phyloP scores from a whole-genome alignment of 1,139 yeast species.

The Nadsonia commutata region DNA sequence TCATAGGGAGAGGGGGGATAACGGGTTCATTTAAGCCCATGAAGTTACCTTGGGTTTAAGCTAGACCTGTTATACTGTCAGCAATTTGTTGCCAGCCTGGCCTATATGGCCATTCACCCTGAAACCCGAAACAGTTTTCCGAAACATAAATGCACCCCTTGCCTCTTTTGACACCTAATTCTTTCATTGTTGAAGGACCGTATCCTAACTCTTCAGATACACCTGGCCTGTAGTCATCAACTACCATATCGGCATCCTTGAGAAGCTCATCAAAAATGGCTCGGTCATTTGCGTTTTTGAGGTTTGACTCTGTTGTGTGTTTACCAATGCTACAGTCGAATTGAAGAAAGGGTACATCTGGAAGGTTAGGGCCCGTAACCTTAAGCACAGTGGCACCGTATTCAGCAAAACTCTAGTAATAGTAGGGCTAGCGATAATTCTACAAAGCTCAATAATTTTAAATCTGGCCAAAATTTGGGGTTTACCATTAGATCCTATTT shows the following conservation, averaged over 20 bases:
- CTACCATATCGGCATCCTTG: conserved; percentile 21
- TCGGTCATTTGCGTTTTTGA: conserved; percentile 19
- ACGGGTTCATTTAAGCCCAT: conserved; percentile 24
- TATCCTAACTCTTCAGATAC: conserved; percentile 23
- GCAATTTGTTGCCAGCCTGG: conserved; percentile 28
- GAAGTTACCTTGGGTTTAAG: conserved; percentile 23
- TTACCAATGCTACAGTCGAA: conserved; percentile 25
- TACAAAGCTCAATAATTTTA: conserved; percentile 23
- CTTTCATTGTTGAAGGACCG: conserved; percentile 18
- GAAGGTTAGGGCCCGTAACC: conserved; percentile 19
- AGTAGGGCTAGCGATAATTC: conserved; percentile 26
- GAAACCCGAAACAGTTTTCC: conserved; percentile 25
- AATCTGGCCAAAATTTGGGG: conserved; percentile 21
- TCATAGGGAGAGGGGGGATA: conserved; percentile 26
- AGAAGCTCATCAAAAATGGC: conserved; percentile 19
- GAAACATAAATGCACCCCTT: conserved; percentile 24
- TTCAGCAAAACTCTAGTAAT: conserved; percentile 23
- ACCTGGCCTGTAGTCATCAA: conserved; percentile 24
- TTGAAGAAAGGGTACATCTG: conserved; percentile 25
- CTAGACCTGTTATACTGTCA: conserved; percentile 24
- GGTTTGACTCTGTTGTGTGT: conserved; percentile 21
- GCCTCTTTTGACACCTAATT: conserved; percentile 18
- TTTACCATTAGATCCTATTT: neutral
- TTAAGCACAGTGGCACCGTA: conserved; percentile 25
- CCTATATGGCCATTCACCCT: conserved; percentile 22